Conservation (phyloP, 2,329 filamentous ascomycete genomes). For the Furcasterigmium furcatum region DNA sequence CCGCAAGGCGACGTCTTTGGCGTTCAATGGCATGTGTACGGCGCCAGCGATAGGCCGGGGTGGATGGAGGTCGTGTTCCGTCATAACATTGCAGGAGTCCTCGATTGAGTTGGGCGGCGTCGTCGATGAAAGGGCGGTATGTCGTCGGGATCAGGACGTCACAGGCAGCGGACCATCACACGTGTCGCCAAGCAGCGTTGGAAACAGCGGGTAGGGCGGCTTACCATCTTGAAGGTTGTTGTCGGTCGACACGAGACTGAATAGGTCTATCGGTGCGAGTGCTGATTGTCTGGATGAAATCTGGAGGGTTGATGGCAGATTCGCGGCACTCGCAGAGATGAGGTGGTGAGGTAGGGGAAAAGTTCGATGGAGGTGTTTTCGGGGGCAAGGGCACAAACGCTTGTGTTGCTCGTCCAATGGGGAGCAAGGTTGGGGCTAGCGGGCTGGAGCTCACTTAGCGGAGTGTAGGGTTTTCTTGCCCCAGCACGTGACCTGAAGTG, state of each 20-base stretch:
- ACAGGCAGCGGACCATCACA: constrained; percentile 5
- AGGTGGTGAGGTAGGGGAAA: constrained; percentile 43
- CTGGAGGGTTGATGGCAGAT: constrained; percentile 46
- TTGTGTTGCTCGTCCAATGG: background rate
- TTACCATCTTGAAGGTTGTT: constrained; percentile 69
- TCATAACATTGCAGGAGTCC: no score
- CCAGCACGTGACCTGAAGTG: constrained; percentile 28
- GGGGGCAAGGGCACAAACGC: background rate
- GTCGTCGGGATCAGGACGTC: constrained; percentile 6
- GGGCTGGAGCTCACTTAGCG: background rate
- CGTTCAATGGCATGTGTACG: no score
- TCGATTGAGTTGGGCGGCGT: constrained; percentile 12
- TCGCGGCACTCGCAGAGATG: constrained; percentile 39
- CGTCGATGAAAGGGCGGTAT: constrained; percentile 11
- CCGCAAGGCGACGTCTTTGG: no score
- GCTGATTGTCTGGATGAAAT: constrained; percentile 48
- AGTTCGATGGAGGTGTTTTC: constrained; percentile 29
- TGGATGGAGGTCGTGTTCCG: no score
- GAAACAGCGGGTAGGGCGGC: constrained; percentile 23
- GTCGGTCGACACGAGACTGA: constrained; percentile 25
- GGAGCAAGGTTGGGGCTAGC: constrained; percentile 19
- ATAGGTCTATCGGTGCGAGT: constrained; percentile 37
- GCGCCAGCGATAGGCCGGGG: no score
- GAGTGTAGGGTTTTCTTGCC: constrained; percentile 31
- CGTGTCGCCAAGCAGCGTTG: constrained; percentile 11